These are phyloP conservation scores for Nepenthes mirabilis DNA, from an alignment of 148 eudicot species.

Conservation along the genomic window DNA sequence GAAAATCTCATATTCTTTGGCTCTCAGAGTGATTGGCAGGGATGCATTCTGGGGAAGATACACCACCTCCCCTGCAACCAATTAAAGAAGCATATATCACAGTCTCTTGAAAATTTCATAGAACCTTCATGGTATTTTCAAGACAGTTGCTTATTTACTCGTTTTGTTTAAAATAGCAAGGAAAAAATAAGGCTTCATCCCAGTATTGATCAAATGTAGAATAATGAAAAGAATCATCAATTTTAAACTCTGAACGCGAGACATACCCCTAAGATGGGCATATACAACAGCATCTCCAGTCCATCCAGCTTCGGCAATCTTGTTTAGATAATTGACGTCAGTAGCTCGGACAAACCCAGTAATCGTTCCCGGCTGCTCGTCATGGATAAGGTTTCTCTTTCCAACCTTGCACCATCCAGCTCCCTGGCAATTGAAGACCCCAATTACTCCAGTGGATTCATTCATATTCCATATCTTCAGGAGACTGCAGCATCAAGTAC, in stretches of 20 bases:
- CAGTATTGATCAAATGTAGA: background rate
- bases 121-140: background rate
- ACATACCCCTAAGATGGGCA: constrained; percentile 46
- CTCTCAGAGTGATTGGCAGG: constrained; percentile 45
- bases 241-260: background rate
- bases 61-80: constrained; percentile 41
- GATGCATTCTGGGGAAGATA: constrained; percentile 48
- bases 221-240: background rate
- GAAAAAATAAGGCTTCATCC: too few relatives aligned
- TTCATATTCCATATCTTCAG: constrained; percentile 85
- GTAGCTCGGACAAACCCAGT: constrained; percentile 40
- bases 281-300: constrained; percentile 53
- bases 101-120: background rate
- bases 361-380: constrained; percentile 49
- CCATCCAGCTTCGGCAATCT: constrained; percentile 41
- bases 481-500: constrained; percentile 25
- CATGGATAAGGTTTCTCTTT: constrained; percentile 67
- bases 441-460: constrained; percentile 65
- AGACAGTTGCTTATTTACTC: background rate
- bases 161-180: too few relatives aligned
- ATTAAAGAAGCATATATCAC: background rate
- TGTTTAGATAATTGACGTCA: constrained; percentile 55
- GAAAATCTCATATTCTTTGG: constrained; percentile 64
- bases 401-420: constrained; percentile 87
- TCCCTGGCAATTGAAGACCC: constrained; percentile 91